phyloP scores from a whole-genome alignment of 352 stramenopile species.

The Pythium aristosporum region DNA sequence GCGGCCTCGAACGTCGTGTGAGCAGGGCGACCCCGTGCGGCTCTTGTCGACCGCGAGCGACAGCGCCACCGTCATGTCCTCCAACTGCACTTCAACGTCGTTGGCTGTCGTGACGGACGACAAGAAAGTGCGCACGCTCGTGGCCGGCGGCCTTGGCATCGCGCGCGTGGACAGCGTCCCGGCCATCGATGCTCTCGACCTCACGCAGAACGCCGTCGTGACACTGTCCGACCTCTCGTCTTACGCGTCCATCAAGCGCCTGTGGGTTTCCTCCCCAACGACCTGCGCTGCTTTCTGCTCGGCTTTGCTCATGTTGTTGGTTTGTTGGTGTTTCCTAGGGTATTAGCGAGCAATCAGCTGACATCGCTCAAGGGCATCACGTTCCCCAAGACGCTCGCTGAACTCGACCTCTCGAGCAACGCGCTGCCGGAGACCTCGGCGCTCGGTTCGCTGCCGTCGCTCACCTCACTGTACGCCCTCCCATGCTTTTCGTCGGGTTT shows the following conservation, averaged over 20 bases:
- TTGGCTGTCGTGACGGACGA: slow-evolving; percentile 28
- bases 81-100: slow-evolving; percentile 30
- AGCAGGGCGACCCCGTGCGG: slow-evolving; percentile 16
- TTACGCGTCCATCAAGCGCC: slow-evolving; percentile 12
- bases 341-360: slow-evolving; percentile 13
- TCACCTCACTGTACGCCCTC: slow-evolving; percentile 16
- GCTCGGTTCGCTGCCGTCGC: slow-evolving; percentile 11
- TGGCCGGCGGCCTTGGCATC: slow-evolving; percentile 43
- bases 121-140: slow-evolving; percentile 35
- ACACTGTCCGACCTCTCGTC: slow-evolving; percentile 14
- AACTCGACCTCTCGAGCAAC: slow-evolving; percentile 22
- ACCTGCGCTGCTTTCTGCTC: not conserved
- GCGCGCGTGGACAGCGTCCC: slow-evolving; percentile 47
- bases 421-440: not conserved
- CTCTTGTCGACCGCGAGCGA: slow-evolving; percentile 18
- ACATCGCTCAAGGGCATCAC: slow-evolving; percentile 14
- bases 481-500: not conserved
- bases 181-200: slow-evolving; percentile 31
- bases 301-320: not conserved
- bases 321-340: slow-evolving; percentile 3
- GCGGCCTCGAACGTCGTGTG: not conserved
- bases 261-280: not conserved
- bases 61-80: slow-evolving; percentile 31
- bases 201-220: slow-evolving; percentile 14
- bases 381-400: slow-evolving; percentile 10